A percentile compares a stretch with the other conserved stretches of the same genome.
Conservation (phyloP, 1,284 basidiomycete genomes). For the Heimioporus retisporus region DNA sequence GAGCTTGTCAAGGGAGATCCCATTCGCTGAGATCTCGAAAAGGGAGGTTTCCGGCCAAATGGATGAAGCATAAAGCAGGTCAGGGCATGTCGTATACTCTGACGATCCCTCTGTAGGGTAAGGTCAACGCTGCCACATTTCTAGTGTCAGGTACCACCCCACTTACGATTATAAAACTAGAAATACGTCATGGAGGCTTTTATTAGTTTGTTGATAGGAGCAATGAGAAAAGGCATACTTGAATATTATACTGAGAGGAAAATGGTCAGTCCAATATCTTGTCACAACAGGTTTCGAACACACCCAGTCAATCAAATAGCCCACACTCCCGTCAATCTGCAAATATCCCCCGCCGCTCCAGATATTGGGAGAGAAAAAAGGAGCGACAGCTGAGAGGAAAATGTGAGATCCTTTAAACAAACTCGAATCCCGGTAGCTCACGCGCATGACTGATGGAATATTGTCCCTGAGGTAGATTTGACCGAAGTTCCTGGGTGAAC, state of each 20-base stretch:
- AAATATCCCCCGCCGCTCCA: slow-evolving; percentile 63
- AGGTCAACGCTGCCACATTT: background rate
- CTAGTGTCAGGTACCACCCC: no score
- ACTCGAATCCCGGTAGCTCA: slow-evolving; percentile 10
- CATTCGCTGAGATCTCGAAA: slow-evolving; percentile 11
- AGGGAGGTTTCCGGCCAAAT: slow-evolving; percentile 6
- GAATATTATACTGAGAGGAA: slow-evolving; percentile 51
- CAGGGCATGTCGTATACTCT: slow-evolving; percentile 11
- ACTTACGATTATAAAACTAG: slow-evolving; percentile 72
- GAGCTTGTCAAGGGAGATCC: slow-evolving; percentile 9
- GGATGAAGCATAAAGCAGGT: background rate
- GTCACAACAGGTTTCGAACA: slow-evolving; percentile 4
- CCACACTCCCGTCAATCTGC: slow-evolving; percentile 62
- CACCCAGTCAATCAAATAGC: slow-evolving; percentile 64
- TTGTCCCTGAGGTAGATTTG: slow-evolving; percentile 43
- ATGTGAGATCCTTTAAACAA: background rate
- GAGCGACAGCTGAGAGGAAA: slow-evolving; percentile 33
- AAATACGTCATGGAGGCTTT: no score
- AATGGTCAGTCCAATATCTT: background rate
- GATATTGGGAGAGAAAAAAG: slow-evolving; percentile 37
- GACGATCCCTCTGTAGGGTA: slow-evolving; percentile 4
- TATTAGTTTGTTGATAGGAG: background rate
- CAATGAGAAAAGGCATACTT: slow-evolving; percentile 37
- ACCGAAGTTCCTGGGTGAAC: slow-evolving; percentile 53
- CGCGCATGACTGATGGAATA: slow-evolving; percentile 52